Conservation (phyloP, 352 stramenopile genomes). For the Phytophthora quininea region DNA sequence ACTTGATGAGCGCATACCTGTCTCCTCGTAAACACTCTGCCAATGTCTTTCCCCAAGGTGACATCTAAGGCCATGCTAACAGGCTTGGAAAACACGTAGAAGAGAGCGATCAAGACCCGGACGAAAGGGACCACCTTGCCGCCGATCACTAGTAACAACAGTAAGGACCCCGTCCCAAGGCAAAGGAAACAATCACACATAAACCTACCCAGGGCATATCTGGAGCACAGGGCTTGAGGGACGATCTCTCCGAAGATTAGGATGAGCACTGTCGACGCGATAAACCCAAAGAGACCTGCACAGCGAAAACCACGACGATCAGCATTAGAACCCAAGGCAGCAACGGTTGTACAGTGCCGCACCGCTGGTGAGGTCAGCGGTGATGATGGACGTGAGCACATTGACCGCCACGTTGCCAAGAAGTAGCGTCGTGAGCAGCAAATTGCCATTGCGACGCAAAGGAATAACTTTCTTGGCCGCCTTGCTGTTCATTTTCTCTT, state of each 20-base stretch:
- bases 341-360: not conserved
- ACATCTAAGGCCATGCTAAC: slow-evolving; percentile 93
- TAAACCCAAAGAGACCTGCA: slow-evolving; percentile 86
- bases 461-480: slow-evolving; percentile 84
- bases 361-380: slow-evolving; percentile 90
- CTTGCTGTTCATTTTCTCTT: slow-evolving; percentile 64
- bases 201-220: slow-evolving; percentile 91
- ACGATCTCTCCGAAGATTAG: slow-evolving; percentile 97
- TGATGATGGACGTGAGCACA: slow-evolving; percentile 96
- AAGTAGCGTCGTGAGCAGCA: slow-evolving; percentile 98
- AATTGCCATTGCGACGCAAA: slow-evolving; percentile 95
- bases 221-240: slow-evolving; percentile 93
- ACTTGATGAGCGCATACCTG: slow-evolving; percentile 36
- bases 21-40: slow-evolving; percentile 94
- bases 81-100: slow-evolving; percentile 96
- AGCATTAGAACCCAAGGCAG: not conserved
- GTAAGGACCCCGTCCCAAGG: slow-evolving; percentile 21
- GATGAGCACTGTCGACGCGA: slow-evolving; percentile 95
- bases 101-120: slow-evolving; percentile 90
- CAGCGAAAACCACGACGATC: not conserved
- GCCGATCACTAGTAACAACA: slow-evolving; percentile 53
- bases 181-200: not conserved
- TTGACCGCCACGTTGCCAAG: slow-evolving; percentile 98
- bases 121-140: slow-evolving; percentile 91
- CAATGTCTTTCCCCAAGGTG: slow-evolving; percentile 93